Base-by-base conservation (phyloP, 371 early-diverging fungal species). In the Mortierella sp. region DNA sequence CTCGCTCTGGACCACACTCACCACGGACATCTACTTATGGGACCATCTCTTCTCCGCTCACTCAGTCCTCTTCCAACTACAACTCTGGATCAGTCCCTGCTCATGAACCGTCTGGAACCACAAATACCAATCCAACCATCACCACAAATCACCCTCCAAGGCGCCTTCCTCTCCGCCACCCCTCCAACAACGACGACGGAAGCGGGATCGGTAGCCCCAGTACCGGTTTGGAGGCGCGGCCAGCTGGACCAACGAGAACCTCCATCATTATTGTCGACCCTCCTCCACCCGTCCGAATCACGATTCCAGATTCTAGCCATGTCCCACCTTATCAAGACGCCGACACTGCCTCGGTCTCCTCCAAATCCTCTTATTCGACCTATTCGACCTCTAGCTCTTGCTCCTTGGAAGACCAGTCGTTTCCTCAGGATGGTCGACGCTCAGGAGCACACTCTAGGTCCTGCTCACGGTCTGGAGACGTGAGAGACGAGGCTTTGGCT, bases 351-450 rank as follows among this genome's bases (percentile, higher is more conserved):
- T 76, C 77, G 7, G 43, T 68, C 11, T 62, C 67, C 1, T 71
- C 76, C 16, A 60, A 19, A 19, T 71, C 76, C n/a, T 71, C 76
- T 1, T 72, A 68, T 23, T 72, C 77, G 25, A 68, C 68, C 12
- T 76, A 66, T 30, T 75, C 72, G 0, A 72, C 76, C 0, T 60
- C 53, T 14, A n/a, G n/a, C 50, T 74, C 72, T 5, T 48, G 47
- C 16, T 71, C 76, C n/a, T 9, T 52, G 18, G 44, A 48, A 11
- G 55, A 29, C 7, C 23, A 47, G 37, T 1, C 15, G 4, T 18
- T 44, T 1, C 43, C 16, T 18, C 15, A 55, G 15, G 45, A 56
- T 50, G 37, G 21, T 18, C 14, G 37, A 5, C 37, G 37, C 37
- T 37, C 37, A 37, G 37, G 37, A 37, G 37, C 37, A 37, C 37